These are phyloP conservation scores for Taphrina communis DNA, from an alignment of 1,139 yeast species.

Conservation along the genomic window DNA sequence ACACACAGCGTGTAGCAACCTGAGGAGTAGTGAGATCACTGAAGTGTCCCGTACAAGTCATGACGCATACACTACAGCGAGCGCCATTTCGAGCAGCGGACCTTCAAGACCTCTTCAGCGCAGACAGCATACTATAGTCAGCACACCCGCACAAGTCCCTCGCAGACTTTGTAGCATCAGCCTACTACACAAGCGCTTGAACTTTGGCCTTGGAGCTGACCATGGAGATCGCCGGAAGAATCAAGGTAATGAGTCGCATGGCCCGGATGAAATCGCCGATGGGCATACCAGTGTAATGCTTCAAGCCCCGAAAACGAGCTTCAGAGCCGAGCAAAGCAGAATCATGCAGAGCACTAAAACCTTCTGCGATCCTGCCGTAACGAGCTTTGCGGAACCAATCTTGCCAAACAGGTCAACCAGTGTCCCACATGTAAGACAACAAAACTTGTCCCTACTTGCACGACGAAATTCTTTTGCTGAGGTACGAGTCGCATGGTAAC, in stretches of 20 bases:
- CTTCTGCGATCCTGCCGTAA: not conserved
- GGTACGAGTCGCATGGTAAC: constrained; percentile 15
- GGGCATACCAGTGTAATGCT: too few relatives aligned
- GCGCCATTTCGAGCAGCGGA: too few relatives aligned
- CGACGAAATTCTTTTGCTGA: constrained; percentile 19
- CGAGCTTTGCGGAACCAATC: not conserved
- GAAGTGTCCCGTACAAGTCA: not conserved
- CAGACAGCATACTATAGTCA: too few relatives aligned
- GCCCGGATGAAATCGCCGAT: too few relatives aligned
- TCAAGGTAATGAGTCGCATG: too few relatives aligned
- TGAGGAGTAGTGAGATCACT: not conserved
- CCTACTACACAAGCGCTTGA: constrained; percentile 1
- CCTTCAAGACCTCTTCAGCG: too few relatives aligned
- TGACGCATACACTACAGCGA: not conserved
- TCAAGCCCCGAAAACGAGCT: not conserved
- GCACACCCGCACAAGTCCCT: too few relatives aligned
- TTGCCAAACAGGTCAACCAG: not conserved
- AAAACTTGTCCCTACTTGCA: not conserved
- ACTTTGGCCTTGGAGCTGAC: not conserved
- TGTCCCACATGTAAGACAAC: not conserved
- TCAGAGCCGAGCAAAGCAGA: not conserved
- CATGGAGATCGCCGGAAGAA: too few relatives aligned
- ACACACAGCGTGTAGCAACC: too few relatives aligned
- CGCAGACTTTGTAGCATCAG: constrained; percentile 8
- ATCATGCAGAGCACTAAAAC: not conserved